Percentiles rank a stretch among this genome's conserved stretches.
phyloP scores from a whole-genome alignment of 2,329 filamentous ascomycete species.

The Talaromyces sp. region DNA sequence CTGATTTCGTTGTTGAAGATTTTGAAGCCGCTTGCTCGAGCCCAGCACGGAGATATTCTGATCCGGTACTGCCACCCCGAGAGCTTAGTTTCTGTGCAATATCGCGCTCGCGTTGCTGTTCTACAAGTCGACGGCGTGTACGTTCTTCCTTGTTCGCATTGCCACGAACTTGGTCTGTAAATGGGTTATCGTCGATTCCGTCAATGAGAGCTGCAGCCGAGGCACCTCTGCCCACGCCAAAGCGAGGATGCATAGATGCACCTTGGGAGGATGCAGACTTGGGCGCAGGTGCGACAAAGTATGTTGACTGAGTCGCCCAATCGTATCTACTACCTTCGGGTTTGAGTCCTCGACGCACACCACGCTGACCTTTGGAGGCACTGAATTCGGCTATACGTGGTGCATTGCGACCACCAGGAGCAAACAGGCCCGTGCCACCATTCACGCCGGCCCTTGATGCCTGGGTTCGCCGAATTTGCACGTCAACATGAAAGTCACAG shows the following conservation, averaged over 20 bases:
- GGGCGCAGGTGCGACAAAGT: conserved; percentile 42
- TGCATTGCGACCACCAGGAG: conserved; percentile 35
- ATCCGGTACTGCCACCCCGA: conserved; percentile 34
- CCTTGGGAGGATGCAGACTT: conserved; percentile 19
- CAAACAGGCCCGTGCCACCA: conserved; percentile 57
- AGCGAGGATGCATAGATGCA: conserved; percentile 6
- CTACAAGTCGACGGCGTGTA: conserved; percentile 40
- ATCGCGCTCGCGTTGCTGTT: conserved; percentile 45
- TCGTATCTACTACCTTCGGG: conserved; percentile 40
- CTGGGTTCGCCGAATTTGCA: conserved; percentile 69
- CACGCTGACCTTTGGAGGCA: conserved; percentile 22
- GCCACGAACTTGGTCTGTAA: conserved; percentile 41
- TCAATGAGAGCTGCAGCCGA: conserved; percentile 44
- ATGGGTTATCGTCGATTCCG: conserved; percentile 39
- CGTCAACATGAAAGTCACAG: conserved; percentile 89
- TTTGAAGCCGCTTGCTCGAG: conserved; percentile 24
- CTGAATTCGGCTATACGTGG: conserved; percentile 44
- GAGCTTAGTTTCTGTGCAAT: conserved; percentile 43
- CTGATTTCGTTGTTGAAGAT: not conserved
- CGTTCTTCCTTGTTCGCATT: conserved; percentile 42
- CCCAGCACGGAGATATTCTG: conserved; percentile 44
- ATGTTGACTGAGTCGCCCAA: conserved; percentile 41
- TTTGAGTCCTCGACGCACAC: conserved; percentile 29
- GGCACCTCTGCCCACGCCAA: conserved; percentile 21
- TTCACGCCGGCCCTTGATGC: conserved; percentile 75